Conservation (phyloP, 139 green algal genomes). For the Micractinium conductrix region DNA sequence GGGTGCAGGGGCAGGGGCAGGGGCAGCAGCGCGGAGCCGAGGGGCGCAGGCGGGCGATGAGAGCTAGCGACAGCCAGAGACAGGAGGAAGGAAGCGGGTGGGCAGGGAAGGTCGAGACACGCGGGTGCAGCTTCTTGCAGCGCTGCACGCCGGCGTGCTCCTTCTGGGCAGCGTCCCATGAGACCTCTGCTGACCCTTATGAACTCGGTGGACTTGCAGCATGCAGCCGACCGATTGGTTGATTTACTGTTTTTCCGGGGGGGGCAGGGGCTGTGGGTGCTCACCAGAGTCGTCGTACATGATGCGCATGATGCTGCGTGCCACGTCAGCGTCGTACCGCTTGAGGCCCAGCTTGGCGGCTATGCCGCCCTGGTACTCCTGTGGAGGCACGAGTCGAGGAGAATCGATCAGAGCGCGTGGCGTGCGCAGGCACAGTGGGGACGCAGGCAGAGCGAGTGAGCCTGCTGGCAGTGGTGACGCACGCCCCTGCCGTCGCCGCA, state of each 20-base stretch:
- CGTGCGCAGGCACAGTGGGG: no score
- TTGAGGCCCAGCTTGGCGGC: conserved; percentile 78
- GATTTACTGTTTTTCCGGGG: background rate
- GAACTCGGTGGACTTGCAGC: background rate
- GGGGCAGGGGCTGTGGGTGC: background rate
- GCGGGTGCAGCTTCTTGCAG: no score
- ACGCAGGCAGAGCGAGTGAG: no score
- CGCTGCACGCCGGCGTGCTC: background rate
- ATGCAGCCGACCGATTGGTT: no score
- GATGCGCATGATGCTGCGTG: conserved; percentile 13
- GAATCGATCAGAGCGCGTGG: no score
- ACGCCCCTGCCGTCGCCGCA: no score
- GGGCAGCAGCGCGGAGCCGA: background rate
- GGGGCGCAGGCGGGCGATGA: conserved; percentile 61
- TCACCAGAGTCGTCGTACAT: conserved; percentile 31
- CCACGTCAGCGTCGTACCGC: conserved; percentile 65
- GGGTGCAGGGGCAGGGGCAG: background rate
- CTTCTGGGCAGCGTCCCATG: background rate
- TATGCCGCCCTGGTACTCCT: conserved; percentile 66
- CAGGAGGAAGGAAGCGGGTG: background rate
- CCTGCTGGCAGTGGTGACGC: no score
- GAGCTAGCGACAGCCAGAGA: conserved; percentile 86
- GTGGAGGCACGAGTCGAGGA: background rate
- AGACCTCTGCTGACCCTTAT: background rate
- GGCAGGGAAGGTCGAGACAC: no score